Evolutionary conservation across 1,284 basidiomycete genomes (phyloP), one percentile per base, ranked within the genome.

Genomic region (Rhodotorula glutinis): DNA sequence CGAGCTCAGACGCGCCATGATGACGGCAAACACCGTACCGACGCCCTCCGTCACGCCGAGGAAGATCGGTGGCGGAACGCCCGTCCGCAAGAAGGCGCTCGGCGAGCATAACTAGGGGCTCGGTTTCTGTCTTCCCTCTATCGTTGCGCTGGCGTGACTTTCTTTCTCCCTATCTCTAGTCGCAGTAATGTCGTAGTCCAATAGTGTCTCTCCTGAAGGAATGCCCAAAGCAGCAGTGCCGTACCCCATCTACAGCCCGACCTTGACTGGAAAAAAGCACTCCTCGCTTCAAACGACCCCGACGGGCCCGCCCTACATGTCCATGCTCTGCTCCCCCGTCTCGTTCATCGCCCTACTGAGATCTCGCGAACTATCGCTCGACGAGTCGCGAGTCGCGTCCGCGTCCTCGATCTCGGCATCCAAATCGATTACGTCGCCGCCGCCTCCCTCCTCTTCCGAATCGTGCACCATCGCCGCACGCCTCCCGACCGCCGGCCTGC

Each of bases 341-440:
- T 56, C 54, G 41, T 23, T 29, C 30, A 16, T 25, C 30, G 9
- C 14, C 9, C 13, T 13, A 5, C 25, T 27, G 47, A 3, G 41
- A 2, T n/a, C 58, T 25, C 25, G n/a, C 2, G 38, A 60, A 11
- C 27, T 29, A 21, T n/a, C 43, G n/a, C 21, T 25, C 19, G 30
- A 40, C n/a, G 58, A 43, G 41, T 41, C 49, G 43, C 14, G 41
- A 0, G 41, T 33, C 23, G 57, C 51, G 33, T 72, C 70, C 13
- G 70, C 70, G 17, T 72, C 67, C 49, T 72, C 67, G 10, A 72
- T 70, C n/a, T 70, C 69, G 17, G 66, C 69, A 52, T 70, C 69
- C 14, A 70, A 51, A 29, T 70, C 69, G 33, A 38, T 38, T 11
- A 38, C 33, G 33, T 11, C 33, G 33, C 33, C 33, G 33, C 33